phyloP scores from a whole-genome alignment of 495 filamentous ascomycete genomes.

The Penicillium crystallinum region DNA sequence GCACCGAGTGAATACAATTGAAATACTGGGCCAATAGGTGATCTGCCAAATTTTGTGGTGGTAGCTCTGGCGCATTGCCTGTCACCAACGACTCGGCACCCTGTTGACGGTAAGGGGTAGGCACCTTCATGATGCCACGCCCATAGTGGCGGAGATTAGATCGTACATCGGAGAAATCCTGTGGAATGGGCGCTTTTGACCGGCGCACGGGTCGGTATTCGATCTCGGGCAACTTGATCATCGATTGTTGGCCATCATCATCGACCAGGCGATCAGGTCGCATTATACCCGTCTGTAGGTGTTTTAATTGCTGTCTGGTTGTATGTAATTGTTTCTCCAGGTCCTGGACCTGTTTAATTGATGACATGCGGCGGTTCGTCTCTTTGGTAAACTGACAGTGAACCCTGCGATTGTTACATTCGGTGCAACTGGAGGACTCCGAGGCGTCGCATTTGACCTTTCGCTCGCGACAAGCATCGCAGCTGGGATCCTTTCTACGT shows the following conservation, averaged over 20 bases:
- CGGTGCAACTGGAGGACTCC: slow-evolving; percentile 90
- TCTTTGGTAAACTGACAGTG: slow-evolving; percentile 99
- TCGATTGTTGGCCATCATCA: slow-evolving; percentile 48
- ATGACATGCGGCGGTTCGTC: slow-evolving; percentile 97
- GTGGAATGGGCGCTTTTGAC: slow-evolving; percentile 52
- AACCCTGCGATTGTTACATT: slow-evolving; percentile 90
- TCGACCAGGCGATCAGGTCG: slow-evolving; percentile 49
- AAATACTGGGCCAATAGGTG: slow-evolving; percentile 73
- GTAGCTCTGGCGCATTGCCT: slow-evolving; percentile 58
- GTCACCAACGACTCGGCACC: slow-evolving; percentile 47
- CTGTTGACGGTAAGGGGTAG: slow-evolving; percentile 62
- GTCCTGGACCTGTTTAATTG: slow-evolving; percentile 98
- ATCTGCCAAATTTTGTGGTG: slow-evolving; percentile 65
- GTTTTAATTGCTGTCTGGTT: slow-evolving; percentile 67
- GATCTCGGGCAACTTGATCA: slow-evolving; percentile 67
- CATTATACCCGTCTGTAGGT: slow-evolving; percentile 51
- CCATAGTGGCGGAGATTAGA: slow-evolving; percentile 68
- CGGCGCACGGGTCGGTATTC: slow-evolving; percentile 57
- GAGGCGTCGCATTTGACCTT: slow-evolving; percentile 99
- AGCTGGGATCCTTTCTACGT: slow-evolving; percentile 92
- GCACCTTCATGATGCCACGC: slow-evolving; percentile 76
- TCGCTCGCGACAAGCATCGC: slow-evolving; percentile 93
- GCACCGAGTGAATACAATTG: slow-evolving; percentile 65
- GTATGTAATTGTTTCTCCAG: slow-evolving; percentile 83
- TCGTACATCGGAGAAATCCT: slow-evolving; percentile 67